These are phyloP conservation scores for Tephrocybe sp. DNA, from an alignment of 768 basidiomycete species.

Conservation along the genomic window DNA sequence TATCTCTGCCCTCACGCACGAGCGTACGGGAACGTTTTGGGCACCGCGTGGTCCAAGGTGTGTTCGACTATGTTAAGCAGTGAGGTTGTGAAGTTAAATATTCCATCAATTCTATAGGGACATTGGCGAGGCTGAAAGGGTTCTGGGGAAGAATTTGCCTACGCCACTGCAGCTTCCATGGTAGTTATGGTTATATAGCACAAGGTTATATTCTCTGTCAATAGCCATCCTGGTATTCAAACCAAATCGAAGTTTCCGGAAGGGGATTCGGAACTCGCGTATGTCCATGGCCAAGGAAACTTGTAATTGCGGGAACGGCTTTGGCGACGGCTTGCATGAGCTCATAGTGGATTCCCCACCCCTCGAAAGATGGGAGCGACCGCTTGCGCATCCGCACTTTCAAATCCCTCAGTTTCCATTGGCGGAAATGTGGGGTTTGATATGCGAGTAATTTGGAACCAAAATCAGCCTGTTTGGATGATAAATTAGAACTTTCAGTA, in stretches of 20 bases:
- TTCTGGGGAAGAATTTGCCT: slow-evolving; percentile 38
- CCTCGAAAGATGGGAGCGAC: too few relatives aligned
- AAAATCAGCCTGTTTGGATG: too few relatives aligned
- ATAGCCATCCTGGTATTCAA: too few relatives aligned
- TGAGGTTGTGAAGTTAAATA: too few relatives aligned
- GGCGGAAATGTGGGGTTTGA: too few relatives aligned
- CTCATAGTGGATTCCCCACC: not conserved
- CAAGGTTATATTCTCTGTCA: not conserved
- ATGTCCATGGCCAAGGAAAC: not conserved
- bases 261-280: not conserved
- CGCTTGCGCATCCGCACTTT: not conserved
- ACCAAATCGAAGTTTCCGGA: too few relatives aligned
- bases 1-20: slow-evolving; percentile 29
- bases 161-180: slow-evolving; percentile 41
- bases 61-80: too few relatives aligned
- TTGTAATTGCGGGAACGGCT: not conserved
- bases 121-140: slow-evolving; percentile 42
- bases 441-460: too few relatives aligned
- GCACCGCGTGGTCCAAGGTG: slow-evolving; percentile 42
- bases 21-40: slow-evolving; percentile 42
- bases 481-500: too few relatives aligned
- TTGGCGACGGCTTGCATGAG: not conserved
- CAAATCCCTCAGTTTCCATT: too few relatives aligned
- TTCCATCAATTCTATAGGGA: too few relatives aligned
- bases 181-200: slow-evolving; percentile 19